Evolutionary conservation across 345 rosid species (phyloP).

Genomic region (Syzygium grande): DNA sequence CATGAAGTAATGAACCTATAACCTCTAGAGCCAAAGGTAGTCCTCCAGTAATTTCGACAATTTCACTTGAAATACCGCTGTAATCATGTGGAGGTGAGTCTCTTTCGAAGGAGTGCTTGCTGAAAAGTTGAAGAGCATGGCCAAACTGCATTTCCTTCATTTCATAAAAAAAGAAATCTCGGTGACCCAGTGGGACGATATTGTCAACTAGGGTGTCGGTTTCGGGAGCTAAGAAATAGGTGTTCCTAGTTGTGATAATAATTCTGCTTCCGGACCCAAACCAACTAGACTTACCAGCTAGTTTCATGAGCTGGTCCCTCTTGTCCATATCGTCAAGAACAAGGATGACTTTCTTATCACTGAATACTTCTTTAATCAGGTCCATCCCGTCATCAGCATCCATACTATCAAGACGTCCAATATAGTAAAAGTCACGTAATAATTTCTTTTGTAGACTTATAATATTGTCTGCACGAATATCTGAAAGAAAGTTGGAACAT

Average conservation of each 20-base stretch:
- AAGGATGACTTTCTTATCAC: not conserved
- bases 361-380: accelerated
- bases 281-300: not conserved
- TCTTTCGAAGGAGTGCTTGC: not conserved
- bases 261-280: not conserved
- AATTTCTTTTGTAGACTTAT: not conserved
- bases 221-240: not conserved
- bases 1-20: not conserved
- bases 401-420: accelerated
- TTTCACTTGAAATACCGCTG: not conserved
- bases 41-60: not conserved
- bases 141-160: too few species aligned
- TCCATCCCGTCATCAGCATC: not conserved
- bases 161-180: not conserved
- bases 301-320: not conserved
- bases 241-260: not conserved
- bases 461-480: not conserved
- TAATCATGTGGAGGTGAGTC: not conserved
- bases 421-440: accelerated
- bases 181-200: not conserved
- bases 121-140: not conserved
- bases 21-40: not conserved
- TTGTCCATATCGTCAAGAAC: not conserved
- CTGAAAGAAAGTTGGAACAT: not conserved
- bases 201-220: not conserved